Evolutionary conservation across 768 basidiomycete species (phyloP), one percentile per base, ranked within the genome.

Genomic region (Rhizopogon vesiculosus): DNA sequence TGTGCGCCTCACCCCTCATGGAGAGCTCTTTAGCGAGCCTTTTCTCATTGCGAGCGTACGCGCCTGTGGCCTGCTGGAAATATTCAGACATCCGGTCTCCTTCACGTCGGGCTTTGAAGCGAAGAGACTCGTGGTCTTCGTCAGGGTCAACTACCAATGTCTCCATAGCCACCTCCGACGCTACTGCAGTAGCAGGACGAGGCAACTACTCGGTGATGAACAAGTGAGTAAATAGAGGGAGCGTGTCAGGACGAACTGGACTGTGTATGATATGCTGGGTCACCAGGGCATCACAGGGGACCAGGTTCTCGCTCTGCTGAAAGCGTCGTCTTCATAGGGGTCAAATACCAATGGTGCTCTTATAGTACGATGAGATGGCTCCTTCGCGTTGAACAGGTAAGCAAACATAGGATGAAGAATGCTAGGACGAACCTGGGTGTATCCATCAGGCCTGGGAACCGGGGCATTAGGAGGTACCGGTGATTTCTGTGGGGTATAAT

Each of bases 11-110:
- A n/a, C 91, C 92, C 67, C 89, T 64, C 54, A 83, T 80, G 9
- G 84, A 87, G n/a, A 95, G 76, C 53, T 86, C 74, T 69, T 93
- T 91, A 19, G 92, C 92, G 28, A 71, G 69, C 0, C 79, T 89
- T 10, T 87, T 85, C 58, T 95, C 83, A 0, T 87, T 81, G 3
- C 73, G 68, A 54, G 74, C 69, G 65, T 90, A 92, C 0, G 90
- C 89, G 55, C 80, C 72, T 61, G 86, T 84, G 61, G 86, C 84
- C 64, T 82, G 73, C 50, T 83, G 74, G 63, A 87, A 89, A 54
- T 74, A 77, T 42, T 71, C 70, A 6, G 77, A 80, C 89, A 91
- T 91, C 60, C 73, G 64, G 63, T 90, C 87, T 1, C 89, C 89
- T 64, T 88, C 88, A 46, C 78, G 75, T 53, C 84, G 84, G 3